Evolutionary conservation across 2,329 filamentous ascomycete genomes (phyloP).

Genomic region (Cladosporium sp.): DNA sequence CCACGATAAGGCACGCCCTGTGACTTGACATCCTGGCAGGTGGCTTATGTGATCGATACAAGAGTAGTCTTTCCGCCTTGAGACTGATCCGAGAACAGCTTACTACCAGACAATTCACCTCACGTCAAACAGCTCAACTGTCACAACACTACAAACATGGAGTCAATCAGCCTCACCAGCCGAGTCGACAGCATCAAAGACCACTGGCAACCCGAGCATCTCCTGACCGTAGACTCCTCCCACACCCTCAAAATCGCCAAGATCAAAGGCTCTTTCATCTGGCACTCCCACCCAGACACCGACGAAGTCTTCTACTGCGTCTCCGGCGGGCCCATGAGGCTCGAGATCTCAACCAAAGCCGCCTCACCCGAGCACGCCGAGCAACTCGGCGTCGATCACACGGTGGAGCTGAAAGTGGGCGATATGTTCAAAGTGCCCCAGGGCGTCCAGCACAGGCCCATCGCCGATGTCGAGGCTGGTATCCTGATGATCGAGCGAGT

Average conservation of each 20-base stretch:
- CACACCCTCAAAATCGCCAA: conserved; percentile 45
- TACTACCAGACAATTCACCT: not conserved
- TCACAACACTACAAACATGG: conserved; percentile 1
- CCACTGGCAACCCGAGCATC: conserved; percentile 22
- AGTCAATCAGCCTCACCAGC: conserved; percentile 19
- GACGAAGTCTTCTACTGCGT: conserved; percentile 47
- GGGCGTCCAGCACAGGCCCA: conserved; percentile 42
- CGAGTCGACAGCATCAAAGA: conserved; percentile 32
- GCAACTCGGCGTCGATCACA: conserved; percentile 30
- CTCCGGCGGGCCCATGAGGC: conserved; percentile 30
- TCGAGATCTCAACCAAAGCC: conserved; percentile 30
- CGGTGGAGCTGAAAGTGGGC: conserved; percentile 33
- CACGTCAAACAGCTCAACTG: not conserved
- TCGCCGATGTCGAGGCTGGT: conserved; percentile 36
- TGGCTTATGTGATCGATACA: not conserved
- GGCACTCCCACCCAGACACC: conserved; percentile 44
- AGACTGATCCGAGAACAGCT: not conserved
- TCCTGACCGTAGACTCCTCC: conserved; percentile 34
- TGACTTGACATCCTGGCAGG: not conserved
- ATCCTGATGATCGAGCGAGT: conserved; percentile 44
- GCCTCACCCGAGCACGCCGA: conserved; percentile 33
- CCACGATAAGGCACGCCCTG: not conserved
- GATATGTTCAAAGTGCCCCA: conserved; percentile 41
- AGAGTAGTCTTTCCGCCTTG: not conserved
- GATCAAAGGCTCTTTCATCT: conserved; percentile 43